Percentiles rank a stretch among this genome's conserved stretches.
phyloP scores from a whole-genome alignment of 169 alveolate species.

The Plasmodium inui region DNA sequence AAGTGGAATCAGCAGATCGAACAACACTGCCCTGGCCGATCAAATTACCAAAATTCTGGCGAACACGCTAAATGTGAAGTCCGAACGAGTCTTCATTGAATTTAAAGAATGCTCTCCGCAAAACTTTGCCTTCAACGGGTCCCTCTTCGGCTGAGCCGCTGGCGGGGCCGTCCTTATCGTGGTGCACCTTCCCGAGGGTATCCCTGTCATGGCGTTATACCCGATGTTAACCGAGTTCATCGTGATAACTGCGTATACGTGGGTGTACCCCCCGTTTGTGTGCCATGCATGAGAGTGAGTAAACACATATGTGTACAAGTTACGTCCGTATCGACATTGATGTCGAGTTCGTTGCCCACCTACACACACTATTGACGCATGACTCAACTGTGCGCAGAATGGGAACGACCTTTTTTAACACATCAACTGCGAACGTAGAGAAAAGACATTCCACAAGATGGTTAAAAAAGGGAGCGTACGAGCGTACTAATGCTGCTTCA shows the following conservation, averaged over 20 bases:
- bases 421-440: not conserved
- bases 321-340: not conserved
- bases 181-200: too few species aligned
- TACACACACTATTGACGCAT: not conserved
- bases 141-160: constrained; percentile 26
- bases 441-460: not conserved
- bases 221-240: not conserved
- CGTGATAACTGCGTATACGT: not conserved
- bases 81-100: constrained; percentile 36
- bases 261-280: not conserved
- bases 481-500: not conserved
- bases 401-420: not conserved
- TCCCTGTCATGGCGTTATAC: not conserved
- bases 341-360: not conserved
- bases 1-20: constrained; percentile 47
- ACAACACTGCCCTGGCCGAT: constrained; percentile 46
- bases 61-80: constrained; percentile 14
- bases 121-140: constrained; percentile 52
- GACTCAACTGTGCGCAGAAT: not conserved
- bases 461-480: not conserved
- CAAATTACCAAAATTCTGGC: constrained; percentile 31
- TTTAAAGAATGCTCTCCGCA: constrained; percentile 43
- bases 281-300: not conserved
- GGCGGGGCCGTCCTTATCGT: not conserved
- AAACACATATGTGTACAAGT: not conserved